Base-by-base conservation (phyloP, 495 filamentous ascomycete genomes). In the Aspergillus avenaceus region DNA sequence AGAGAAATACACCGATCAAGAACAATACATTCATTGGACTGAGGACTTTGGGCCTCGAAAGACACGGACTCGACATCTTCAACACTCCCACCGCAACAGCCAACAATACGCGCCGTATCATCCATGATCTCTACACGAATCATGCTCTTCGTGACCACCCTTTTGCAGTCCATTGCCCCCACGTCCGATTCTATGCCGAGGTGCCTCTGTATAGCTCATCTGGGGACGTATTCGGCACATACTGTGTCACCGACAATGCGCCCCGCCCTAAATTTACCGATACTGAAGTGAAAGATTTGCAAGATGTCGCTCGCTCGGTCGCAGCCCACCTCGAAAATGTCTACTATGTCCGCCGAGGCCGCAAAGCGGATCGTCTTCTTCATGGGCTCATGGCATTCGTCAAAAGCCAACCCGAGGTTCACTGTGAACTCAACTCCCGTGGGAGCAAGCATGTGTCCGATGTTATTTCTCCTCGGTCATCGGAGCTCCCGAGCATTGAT, bases 211-310 rank as follows among this genome's bases (percentile, higher is more conserved):
- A 75, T 22, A 80, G 74, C 2, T 73, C 70, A 8, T 66, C 66
- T 11, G 83, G 83, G 5, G 73, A 81, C 27, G 70, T 76, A 2
- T 80, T 87, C 40, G 84, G 84, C 13, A 81, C 77, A 8, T 76
- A 82, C 50, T 83, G 80, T 43, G 67, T 85, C 14, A 62, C 83
- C 1, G 81, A 85, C 57, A 65, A 74, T 23, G 58, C 64, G 18
- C 72, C 78, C 16, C 69, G 74, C 2, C 31, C 50, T 1, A 56
- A 66, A 8, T 57, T 67, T 22, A 45, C 40, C 5, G 49, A 54
- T 9, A 16, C 29, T 1, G 64, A 70, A 11, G 26, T 67, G 18
- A 26, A 27, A 12, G 55, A 53, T 27, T 28, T 73, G 0, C 53
- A 58, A 11, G 64, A 66, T 16, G 49, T 65, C 32, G 52, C 63